Evolutionary conservation across 2,329 filamentous ascomycete species (phyloP).

Genomic region (Samsoniella hepiali): DNA sequence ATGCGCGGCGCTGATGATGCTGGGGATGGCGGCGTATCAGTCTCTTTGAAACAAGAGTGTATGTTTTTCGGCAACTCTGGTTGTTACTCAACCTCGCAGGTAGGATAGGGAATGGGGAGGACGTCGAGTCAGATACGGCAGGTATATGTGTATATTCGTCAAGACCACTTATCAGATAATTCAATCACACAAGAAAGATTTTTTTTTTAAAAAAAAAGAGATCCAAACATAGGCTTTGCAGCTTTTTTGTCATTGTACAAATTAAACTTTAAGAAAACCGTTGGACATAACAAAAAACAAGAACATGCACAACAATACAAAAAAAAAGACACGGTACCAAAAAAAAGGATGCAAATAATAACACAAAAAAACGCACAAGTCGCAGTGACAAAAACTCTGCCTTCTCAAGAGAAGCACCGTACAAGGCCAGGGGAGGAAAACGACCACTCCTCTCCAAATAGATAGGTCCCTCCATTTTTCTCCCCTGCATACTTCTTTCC

Average conservation of each 20-base stretch:
- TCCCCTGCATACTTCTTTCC: slow-evolving; percentile 7
- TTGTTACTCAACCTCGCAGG: neutral
- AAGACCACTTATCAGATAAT: neutral
- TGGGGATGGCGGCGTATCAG: neutral
- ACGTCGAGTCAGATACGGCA: neutral
- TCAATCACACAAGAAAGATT: neutral
- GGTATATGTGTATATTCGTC: neutral
- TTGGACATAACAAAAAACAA: slow-evolving; percentile 3
- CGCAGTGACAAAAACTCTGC: neutral
- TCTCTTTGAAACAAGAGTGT: neutral
- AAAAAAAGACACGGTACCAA: neutral
- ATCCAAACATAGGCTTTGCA: neutral
- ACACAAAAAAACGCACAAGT: neutral
- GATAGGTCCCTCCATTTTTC: neutral
- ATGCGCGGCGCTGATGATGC: neutral
- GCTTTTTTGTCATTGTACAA: slow-evolving; percentile 15
- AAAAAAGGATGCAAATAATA: neutral
- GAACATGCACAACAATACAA: neutral
- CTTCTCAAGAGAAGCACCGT: neutral
- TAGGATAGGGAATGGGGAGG: too few species aligned
- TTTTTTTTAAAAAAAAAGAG: neutral
- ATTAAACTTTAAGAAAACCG: slow-evolving; percentile 14
- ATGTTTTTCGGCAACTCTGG: too few species aligned
- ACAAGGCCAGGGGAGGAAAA: neutral
- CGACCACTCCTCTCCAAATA: neutral